A percentile compares a stretch with the other conserved stretches of the same genome.
Conservation (phyloP, 139 green algal genomes). For the Coelastrella sp. region DNA sequence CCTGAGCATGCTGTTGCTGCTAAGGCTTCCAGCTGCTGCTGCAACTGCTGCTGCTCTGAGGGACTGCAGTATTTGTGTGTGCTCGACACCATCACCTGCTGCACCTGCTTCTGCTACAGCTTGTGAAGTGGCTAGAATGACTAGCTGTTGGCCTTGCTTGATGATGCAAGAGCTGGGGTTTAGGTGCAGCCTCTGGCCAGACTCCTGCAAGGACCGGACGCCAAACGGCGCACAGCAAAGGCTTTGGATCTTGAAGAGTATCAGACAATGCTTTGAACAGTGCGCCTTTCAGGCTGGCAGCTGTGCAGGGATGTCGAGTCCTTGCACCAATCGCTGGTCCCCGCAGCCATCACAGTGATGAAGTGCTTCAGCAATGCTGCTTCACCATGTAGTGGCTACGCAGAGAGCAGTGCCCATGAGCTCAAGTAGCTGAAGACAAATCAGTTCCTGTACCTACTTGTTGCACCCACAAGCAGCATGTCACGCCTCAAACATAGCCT, state of each 20-base stretch:
- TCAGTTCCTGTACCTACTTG: too few species aligned
- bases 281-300: too few species aligned
- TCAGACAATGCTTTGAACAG: too few species aligned
- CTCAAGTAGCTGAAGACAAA: too few species aligned
- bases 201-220: not conserved
- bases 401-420: too few species aligned
- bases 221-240: not conserved
- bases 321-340: too few species aligned
- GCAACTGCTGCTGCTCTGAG: conserved; percentile 8
- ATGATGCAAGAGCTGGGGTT: conserved; percentile 56
- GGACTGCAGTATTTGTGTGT: not conserved
- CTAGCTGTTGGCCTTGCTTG: conserved; percentile 32
- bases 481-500: not conserved
- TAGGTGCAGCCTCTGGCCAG: conserved; percentile 49
- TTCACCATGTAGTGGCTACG: too few species aligned
- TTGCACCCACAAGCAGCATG: too few species aligned
- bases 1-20: not conserved
- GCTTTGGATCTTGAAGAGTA: too few species aligned
- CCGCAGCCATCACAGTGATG: too few species aligned
- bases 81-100: conserved; percentile 29
- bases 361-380: too few species aligned
- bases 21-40: not conserved
- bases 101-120: conserved; percentile 16
- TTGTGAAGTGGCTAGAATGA: conserved; percentile 52
- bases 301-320: too few species aligned